Base-by-base conservation (phyloP, 2,329 filamentous ascomycete species). In the Elsinoe fawcettii region DNA sequence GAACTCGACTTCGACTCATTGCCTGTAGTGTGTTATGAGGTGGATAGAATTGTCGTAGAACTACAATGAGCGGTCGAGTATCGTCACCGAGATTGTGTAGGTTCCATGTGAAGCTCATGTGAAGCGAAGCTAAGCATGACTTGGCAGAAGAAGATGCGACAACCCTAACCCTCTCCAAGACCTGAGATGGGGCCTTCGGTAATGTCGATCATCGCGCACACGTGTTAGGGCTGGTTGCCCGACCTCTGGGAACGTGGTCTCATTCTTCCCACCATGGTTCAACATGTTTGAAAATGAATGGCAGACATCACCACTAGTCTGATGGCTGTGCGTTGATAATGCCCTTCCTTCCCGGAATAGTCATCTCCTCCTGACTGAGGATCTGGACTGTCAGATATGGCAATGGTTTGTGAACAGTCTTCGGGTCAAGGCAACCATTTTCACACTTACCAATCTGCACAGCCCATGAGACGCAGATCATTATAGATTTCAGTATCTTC, bases 251-350 rank as follows among this genome's bases (percentile, higher is more conserved):
- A 46, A 46, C 41, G 41, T 46, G 30, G 49, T 39, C 49, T 25
- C n/a, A 53, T 53, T 39, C 30, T 23, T 25, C 7, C 25, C 49
- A 34, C 49, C 49, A 39, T 53, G 49, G 49, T 53, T 53, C 49
- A 9, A 20, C 30, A 22, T 25, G 49, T 53, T 53, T 53, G 30
- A 23, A 16, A 23, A n/a, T 39, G 49, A 8, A 34, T 39, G 34
- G 34, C 49, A 39, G 25, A 51, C 46, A 51, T 51, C 46, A 34
- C 25, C 20, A 53, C 30, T 22, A 53, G 20, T 37, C 6, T 30
- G 8, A 39, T 6, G 6, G 30, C 20, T 25, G 11, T 23, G 25
- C n/a, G 32, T 16, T 37, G 25, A 25, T 20, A 14, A 1, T 12
- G 20, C 32, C 16, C 16, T 18, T 39, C 32, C 18, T 12, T 36